Percentiles rank a stretch among this genome's conserved stretches.
Conservation (phyloP, 495 filamentous ascomycete genomes). For the Neurospora hispaniola region DNA sequence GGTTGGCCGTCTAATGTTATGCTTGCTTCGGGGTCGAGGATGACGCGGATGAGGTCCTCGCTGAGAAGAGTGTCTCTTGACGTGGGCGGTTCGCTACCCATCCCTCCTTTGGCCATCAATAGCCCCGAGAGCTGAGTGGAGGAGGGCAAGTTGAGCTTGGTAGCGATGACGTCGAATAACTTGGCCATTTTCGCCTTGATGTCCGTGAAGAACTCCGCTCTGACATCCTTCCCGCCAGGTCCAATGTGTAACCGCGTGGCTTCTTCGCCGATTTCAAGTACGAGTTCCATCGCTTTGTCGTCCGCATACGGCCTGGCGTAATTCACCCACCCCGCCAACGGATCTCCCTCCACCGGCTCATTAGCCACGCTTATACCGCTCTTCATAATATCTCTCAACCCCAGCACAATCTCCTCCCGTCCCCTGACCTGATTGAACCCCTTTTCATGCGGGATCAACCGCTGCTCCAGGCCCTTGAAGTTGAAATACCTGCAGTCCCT, state of each 20-base stretch:
- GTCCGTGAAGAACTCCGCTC: constrained; percentile 60
- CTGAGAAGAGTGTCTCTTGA: constrained; percentile 62
- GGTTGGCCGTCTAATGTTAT: constrained; percentile 59
- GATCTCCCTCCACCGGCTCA: constrained; percentile 31
- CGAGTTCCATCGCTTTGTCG: constrained; percentile 57
- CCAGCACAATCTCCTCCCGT: constrained; percentile 67
- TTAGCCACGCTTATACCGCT: constrained; percentile 59
- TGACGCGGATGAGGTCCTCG: constrained; percentile 60
- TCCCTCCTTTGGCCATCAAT: constrained; percentile 48
- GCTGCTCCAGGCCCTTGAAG: constrained; percentile 83
- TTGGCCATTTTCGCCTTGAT: constrained; percentile 57
- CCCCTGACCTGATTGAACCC: constrained; percentile 59
- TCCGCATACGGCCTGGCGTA: constrained; percentile 81
- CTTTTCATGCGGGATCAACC: constrained; percentile 68
- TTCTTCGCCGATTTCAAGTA: constrained; percentile 70
- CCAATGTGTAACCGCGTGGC: constrained; percentile 50
- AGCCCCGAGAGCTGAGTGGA: constrained; percentile 55
- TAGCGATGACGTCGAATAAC: constrained; percentile 68
- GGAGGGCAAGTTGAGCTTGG: constrained; percentile 64
- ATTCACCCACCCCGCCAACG: constrained; percentile 49
- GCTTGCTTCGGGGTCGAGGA: constrained; percentile 55
- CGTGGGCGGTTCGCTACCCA: constrained; percentile 44
- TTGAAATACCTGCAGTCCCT: constrained; percentile 89
- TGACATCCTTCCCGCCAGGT: neutral
- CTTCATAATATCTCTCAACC: constrained; percentile 76